These are phyloP conservation scores for Penicillium goetzii DNA, from an alignment of 495 filamentous ascomycete genomes.

Conservation along the genomic window DNA sequence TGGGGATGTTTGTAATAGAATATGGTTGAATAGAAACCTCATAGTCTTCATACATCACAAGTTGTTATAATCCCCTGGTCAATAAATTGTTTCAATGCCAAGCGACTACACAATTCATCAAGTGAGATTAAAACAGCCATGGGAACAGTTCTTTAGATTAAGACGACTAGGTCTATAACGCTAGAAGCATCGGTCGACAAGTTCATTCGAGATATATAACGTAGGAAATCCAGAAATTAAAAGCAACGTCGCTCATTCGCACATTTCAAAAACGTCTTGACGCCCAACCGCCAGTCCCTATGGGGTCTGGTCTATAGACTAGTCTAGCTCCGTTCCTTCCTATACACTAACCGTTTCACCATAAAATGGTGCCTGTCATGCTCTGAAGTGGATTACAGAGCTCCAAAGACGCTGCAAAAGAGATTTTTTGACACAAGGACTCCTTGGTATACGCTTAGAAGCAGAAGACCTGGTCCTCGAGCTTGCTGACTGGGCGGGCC, in stretches of 20 bases:
- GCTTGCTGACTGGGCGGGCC: constrained; percentile 91
- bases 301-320: constrained; percentile 26
- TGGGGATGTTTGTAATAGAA: not conserved
- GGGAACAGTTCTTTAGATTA: not conserved
- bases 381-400: not conserved
- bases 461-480: constrained; percentile 97
- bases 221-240: not conserved
- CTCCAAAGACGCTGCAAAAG: not conserved
- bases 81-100: not conserved
- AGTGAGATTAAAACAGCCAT: not conserved
- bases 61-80: not conserved
- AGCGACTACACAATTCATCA: not conserved
- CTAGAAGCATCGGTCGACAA: not conserved
- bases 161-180: not conserved
- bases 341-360: constrained; percentile 8
- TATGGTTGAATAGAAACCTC: not conserved
- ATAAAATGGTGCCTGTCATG: not conserved
- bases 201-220: constrained; percentile 14
- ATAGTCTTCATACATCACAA: not conserved
- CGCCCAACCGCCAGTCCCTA: constrained; percentile 1
- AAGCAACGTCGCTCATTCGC: not conserved
- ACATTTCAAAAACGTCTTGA: constrained; percentile 2
- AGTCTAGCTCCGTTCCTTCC: constrained; percentile 12
- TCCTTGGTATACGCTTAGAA: constrained; percentile 62
- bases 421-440: constrained; percentile 3